Percentiles rank a stretch among this genome's conserved stretches.
phyloP scores from a whole-genome alignment of 306 rosid species.

The Trichosanthes cucumerina region DNA sequence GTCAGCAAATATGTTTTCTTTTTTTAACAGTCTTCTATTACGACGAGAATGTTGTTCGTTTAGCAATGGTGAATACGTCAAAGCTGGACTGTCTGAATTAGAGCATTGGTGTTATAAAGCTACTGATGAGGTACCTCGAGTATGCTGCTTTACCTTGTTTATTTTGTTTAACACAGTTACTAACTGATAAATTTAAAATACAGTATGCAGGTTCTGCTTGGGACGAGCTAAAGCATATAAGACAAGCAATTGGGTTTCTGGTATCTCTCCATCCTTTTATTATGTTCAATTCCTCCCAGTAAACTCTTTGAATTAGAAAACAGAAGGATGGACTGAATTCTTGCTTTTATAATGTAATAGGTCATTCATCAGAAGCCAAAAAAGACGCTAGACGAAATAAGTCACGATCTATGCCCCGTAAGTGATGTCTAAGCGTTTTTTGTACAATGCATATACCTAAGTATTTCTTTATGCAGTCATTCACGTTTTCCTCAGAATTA shows the following conservation, averaged over 20 bases:
- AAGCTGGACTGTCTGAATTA: constrained; percentile 91
- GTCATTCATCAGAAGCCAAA: constrained; percentile 98
- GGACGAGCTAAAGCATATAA: constrained; percentile 96
- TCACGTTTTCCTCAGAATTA: not conserved
- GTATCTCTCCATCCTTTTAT: constrained; percentile 1
- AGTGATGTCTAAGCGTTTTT: constrained; percentile 15
- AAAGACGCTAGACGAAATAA: constrained; percentile 84
- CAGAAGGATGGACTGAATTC: not conserved
- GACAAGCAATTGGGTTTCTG: constrained; percentile 97
- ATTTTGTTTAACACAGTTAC: not conserved
- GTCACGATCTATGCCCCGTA: constrained; percentile 95
- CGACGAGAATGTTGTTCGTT: constrained; percentile 99
- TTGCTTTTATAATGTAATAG: constrained; percentile 26
- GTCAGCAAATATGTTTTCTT: not conserved
- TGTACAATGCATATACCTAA: not conserved
- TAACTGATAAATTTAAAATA: not conserved
- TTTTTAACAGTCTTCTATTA: constrained; percentile 71
- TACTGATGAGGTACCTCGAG: constrained; percentile 59
- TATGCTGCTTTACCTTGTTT: not conserved
- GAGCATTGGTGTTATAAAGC: constrained; percentile 92
- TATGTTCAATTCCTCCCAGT: not conserved
- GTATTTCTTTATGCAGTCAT: not conserved
- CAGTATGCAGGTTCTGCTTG: constrained; percentile 97
- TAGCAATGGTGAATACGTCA: constrained; percentile 96
- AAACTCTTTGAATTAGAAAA: not conserved